phyloP scores from a whole-genome alignment of 1,284 basidiomycete genomes.

The Bondarzewia mesenterica region DNA sequence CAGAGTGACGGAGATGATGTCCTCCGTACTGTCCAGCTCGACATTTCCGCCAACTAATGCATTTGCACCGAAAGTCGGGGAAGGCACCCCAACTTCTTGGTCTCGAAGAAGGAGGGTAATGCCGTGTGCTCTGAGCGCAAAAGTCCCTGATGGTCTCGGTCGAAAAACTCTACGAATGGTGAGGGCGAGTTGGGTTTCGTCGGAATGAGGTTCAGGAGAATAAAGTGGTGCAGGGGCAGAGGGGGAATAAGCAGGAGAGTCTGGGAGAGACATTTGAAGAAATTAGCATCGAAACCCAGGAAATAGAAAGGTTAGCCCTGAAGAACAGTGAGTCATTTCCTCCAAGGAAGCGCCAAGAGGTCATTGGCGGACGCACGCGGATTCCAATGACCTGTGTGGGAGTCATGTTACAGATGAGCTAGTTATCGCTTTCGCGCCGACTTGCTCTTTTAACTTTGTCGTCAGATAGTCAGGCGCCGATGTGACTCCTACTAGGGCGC shows the following conservation, averaged over 20 bases:
- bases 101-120: slow-evolving; percentile 16
- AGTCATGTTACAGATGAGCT: too few species aligned
- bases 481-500: too few species aligned
- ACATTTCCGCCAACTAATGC: slow-evolving; percentile 16
- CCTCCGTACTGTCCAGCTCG: slow-evolving; percentile 10
- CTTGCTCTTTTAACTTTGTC: too few species aligned
- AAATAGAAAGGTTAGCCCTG: too few species aligned
- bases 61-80: slow-evolving; percentile 16
- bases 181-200: slow-evolving; percentile 20
- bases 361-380: too few species aligned
- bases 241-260: slow-evolving; percentile 20
- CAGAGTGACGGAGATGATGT: slow-evolving; percentile 12
- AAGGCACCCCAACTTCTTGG: slow-evolving; percentile 14
- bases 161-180: slow-evolving; percentile 12
- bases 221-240: slow-evolving; percentile 22
- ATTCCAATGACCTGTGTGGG: too few species aligned
- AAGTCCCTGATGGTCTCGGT: slow-evolving; percentile 11
- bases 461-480: too few species aligned
- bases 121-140: slow-evolving; percentile 11
- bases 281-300: too few species aligned
- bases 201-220: slow-evolving; percentile 16
- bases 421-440: too few species aligned
- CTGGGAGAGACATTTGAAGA: neutral
- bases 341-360: too few species aligned
- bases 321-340: too few species aligned